Conservation (phyloP, 2,329 filamentous ascomycete species). For the Zarea fungicola region DNA sequence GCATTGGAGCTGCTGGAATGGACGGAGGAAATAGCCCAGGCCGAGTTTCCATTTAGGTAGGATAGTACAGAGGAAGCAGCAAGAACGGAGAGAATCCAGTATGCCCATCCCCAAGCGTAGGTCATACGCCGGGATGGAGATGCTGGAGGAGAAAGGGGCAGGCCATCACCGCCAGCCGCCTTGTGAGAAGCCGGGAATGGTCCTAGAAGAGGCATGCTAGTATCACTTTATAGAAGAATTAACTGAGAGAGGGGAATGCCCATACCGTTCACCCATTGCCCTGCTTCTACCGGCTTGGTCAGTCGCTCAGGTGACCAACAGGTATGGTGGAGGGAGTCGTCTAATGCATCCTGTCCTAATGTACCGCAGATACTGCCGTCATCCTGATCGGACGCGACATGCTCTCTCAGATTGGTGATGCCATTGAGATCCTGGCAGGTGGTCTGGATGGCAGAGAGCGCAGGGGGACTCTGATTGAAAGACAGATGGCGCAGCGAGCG, state of each 20-base stretch:
- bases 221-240: too few relatives aligned
- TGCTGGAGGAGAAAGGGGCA: slow-evolving; percentile 27
- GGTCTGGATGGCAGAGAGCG: slow-evolving; percentile 42
- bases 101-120: slow-evolving; percentile 35
- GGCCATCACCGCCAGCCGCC: slow-evolving; percentile 37
- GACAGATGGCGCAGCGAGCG: slow-evolving; percentile 40
- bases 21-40: slow-evolving; percentile 7
- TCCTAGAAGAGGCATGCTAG: slow-evolving; percentile 14
- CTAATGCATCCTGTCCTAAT: slow-evolving; percentile 16
- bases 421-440: slow-evolving; percentile 52
- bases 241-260: too few relatives aligned
- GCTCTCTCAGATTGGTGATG: slow-evolving; percentile 45
- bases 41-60: slow-evolving; percentile 11
- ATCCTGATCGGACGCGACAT: slow-evolving; percentile 32
- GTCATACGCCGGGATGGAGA: slow-evolving; percentile 25
- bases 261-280: slow-evolving; percentile 28
- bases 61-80: slow-evolving; percentile 28
- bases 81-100: slow-evolving; percentile 39
- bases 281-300: slow-evolving; percentile 21
- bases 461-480: slow-evolving; percentile 51
- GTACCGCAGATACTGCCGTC: slow-evolving; percentile 24
- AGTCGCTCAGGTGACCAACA: slow-evolving; percentile 17
- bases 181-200: slow-evolving; percentile 28
- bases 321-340: slow-evolving; percentile 22
- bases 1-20: background rate